Evolutionary conservation across 768 basidiomycete species (phyloP).

Genomic region (Cystofilobasidium capitatum): DNA sequence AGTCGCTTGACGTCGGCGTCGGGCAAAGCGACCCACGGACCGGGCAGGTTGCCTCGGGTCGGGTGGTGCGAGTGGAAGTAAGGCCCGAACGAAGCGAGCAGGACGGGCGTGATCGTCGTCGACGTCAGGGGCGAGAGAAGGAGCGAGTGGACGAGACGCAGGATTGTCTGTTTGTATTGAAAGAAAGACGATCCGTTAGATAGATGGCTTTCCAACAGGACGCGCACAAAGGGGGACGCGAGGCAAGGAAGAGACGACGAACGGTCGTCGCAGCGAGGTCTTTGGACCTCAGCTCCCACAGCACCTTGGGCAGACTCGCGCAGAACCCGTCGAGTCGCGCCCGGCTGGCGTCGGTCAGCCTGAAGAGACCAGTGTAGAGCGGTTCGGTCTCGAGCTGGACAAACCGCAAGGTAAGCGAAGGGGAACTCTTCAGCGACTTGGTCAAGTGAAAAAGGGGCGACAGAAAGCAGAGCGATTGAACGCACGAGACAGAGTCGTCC

Average conservation of each 20-base stretch:
- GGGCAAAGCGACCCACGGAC: constrained; percentile 64
- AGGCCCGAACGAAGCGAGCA: constrained; percentile 52
- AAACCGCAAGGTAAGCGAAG: neutral
- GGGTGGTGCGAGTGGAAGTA: constrained; percentile 73
- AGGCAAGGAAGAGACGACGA: constrained; percentile 25
- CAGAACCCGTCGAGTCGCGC: constrained; percentile 52
- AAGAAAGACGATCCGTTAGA: constrained; percentile 37
- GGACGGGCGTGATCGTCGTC: constrained; percentile 33
- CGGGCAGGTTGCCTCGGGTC: constrained; percentile 59
- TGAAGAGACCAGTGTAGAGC: constrained; percentile 49
- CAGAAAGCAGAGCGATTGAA: constrained; percentile 30
- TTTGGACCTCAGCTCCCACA: constrained; percentile 71
- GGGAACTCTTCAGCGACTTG: neutral
- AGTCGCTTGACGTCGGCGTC: constrained; percentile 48
- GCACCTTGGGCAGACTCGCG: constrained; percentile 59
- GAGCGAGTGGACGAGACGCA: constrained; percentile 51
- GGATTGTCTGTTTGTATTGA: constrained; percentile 38
- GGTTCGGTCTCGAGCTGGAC: constrained; percentile 54
- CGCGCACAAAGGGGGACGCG: neutral
- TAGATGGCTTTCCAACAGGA: neutral
- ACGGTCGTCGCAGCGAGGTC: constrained; percentile 58
- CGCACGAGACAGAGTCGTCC: constrained; percentile 58
- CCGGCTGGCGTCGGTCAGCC: constrained; percentile 28
- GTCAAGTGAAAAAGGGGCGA: neutral
- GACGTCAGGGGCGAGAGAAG: constrained; percentile 19